Base-by-base conservation (phyloP, 2,329 filamentous ascomycete species). In the Cryphonectria nitschkei region DNA sequence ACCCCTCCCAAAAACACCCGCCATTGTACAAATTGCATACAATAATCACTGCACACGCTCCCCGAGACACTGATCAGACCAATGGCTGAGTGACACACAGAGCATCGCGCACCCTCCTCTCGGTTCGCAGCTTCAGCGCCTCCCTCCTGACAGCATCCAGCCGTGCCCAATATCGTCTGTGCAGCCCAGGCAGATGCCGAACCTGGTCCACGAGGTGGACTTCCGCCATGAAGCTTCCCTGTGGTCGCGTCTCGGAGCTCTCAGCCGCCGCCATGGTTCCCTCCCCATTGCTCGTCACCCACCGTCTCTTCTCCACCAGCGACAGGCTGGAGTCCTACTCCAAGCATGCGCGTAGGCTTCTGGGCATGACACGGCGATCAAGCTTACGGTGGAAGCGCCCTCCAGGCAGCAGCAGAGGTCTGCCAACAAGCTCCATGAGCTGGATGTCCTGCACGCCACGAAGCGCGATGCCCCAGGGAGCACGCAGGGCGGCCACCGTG, bases 291-390 rank as follows among this genome's bases (percentile, higher is more conserved):
- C 13, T 52, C 29, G 34, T 46, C 19, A 65, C 8, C 68, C 50
- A 64, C 61, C 46, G 50, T 26, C 68, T 37, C 50, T 69, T 69
- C 68, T 69, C 16, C 11, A 58, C 22, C 61, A 69, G 19, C 39
- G 41, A 58, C 37, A 69, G 68, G 37, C 52, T 39, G 7, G 68
- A 69, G 50, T 69, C 68, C 68, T 69, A 69, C 60, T 69, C 67
- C n/a, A 65, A 26, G 52, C 68, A 69, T 9, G 32, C 14, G 19
- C 68, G 68, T 11, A 69, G 61, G 22, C 29, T n/a, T 16, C 68
- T 58, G 32, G 34, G 50, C 7, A 37, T 29, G 37, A 14, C 26
- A 3, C 26, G 22, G 7, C 26, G n/a, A 29, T 52, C 46, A 37
- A 14, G 6, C 5, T 46, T 58, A 37, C 60, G 60, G 32, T 69